Conservation (phyloP, 148 eudicot species). For the Amaranthus palmeri region DNA sequence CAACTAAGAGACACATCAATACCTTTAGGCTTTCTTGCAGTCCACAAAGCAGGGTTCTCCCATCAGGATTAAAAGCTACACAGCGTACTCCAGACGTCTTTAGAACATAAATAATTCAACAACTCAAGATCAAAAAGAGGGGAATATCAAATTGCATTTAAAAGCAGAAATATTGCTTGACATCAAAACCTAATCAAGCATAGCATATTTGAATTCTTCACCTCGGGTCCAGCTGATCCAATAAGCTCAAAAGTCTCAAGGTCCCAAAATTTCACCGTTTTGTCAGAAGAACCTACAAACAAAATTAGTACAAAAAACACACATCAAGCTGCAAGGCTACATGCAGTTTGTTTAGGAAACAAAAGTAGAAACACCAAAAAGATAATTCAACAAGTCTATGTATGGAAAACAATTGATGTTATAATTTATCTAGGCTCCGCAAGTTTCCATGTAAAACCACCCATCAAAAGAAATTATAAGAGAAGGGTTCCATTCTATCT, state of each 20-base stretch:
- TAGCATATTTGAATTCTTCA: constrained; percentile 16
- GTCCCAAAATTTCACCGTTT: constrained; percentile 96
- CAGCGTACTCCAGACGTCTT: constrained; percentile 91
- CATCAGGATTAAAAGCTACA: constrained; percentile 95
- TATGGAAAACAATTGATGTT: not conserved
- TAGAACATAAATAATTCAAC: constrained; percentile 20
- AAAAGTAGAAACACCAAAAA: not conserved
- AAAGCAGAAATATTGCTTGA: not conserved
- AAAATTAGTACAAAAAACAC: constrained; percentile 3
- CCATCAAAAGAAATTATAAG: no score
- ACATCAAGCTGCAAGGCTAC: not conserved
- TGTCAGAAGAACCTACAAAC: constrained; percentile 76
- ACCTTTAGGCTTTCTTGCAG: constrained; percentile 93
- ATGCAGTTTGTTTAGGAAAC: not conserved
- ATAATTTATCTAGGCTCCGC: not conserved
- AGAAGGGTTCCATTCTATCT: no score
- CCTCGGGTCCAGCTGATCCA: constrained; percentile 98
- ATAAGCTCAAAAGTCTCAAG: constrained; percentile 98
- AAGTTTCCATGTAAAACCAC: no score
- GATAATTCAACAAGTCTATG: not conserved
- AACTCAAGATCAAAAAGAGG: constrained; percentile 2
- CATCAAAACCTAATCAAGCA: constrained; percentile 11
- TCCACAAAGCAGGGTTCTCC: constrained; percentile 90
- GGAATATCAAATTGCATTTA: not conserved
- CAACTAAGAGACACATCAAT: constrained; percentile 5